A percentile compares a stretch with the other conserved stretches of the same genome.
Evolutionary conservation across 1,284 basidiomycete genomes (phyloP).

Genomic region (Stereum hirsutum): DNA sequence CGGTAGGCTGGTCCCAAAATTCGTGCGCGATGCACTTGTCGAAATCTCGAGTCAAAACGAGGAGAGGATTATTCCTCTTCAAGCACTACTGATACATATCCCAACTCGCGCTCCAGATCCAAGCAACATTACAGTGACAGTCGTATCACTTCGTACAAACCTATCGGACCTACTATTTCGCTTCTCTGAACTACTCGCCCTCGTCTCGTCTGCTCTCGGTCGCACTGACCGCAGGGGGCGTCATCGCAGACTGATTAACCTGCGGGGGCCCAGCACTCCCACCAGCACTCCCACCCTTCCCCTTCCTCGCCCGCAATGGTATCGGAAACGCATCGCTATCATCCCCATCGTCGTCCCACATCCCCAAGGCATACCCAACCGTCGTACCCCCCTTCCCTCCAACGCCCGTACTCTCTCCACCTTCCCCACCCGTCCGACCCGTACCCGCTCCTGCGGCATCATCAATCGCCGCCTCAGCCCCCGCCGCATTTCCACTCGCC

Average conservation of each 20-base stretch:
- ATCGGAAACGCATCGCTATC: constrained; percentile 17
- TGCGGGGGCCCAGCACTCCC: too few species aligned
- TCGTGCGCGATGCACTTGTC: too few species aligned
- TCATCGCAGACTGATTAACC: not conserved
- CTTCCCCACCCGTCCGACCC: not conserved
- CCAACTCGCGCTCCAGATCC: too few species aligned
- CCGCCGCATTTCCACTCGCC: not conserved
- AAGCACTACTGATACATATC: too few species aligned
- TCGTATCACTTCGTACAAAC: too few species aligned
- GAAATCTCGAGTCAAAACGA: too few species aligned
- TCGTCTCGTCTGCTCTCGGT: not conserved
- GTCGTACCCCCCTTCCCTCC: not conserved
- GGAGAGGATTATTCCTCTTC: too few species aligned
- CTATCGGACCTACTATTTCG: too few species aligned
- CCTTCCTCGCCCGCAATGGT: constrained; percentile 11
- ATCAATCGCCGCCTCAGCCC: not conserved
- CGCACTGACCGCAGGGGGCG: not conserved
- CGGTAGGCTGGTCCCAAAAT: too few species aligned
- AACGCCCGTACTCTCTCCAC: not conserved
- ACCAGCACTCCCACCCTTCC: constrained; percentile 1
- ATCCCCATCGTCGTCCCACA: constrained; percentile 19
- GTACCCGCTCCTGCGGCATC: not conserved
- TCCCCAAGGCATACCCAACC: constrained; percentile 8
- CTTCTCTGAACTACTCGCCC: too few species aligned
- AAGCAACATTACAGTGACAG: too few species aligned